Percentiles rank a stretch among this genome's conserved stretches.
Evolutionary conservation across 345 rosid genomes (phyloP).

Genomic region (Kandelia obovata): DNA sequence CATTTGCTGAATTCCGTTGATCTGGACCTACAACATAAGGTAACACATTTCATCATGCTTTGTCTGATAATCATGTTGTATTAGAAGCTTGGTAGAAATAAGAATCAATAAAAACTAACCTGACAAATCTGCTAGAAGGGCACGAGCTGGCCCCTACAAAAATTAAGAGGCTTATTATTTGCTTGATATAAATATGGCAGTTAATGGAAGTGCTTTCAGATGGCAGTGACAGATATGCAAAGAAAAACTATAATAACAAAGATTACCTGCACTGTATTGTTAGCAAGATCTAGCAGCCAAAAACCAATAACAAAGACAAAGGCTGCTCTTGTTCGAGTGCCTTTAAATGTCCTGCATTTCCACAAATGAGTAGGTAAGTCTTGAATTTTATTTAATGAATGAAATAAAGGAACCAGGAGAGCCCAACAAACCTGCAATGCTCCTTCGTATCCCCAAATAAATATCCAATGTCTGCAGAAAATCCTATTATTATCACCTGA

Average conservation of each 20-base stretch:
- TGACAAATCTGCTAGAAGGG: constrained; percentile 88
- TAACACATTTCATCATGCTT: constrained; percentile 13
- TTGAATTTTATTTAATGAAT: background rate
- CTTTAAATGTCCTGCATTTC: constrained; percentile 74
- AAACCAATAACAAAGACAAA: constrained; percentile 82
- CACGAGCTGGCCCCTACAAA: constrained; percentile 96
- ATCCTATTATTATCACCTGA: constrained; percentile 93
- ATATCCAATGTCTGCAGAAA: constrained; percentile 98
- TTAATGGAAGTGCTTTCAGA: background rate
- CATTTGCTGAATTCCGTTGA: constrained; percentile 87
- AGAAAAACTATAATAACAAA: constrained; percentile 1
- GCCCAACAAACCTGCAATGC: constrained; percentile 70
- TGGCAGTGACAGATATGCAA: background rate
- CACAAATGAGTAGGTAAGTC: constrained; percentile 9
- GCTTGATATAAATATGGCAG: background rate
- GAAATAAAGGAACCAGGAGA: constrained; percentile 18
- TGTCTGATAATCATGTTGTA: background rate
- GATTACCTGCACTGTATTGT: constrained; percentile 89
- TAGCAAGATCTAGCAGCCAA: constrained; percentile 98
- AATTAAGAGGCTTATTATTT: constrained; percentile 18
- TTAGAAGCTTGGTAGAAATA: background rate
- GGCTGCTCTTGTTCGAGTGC: constrained; percentile 83
- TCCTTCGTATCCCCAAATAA: constrained; percentile 81
- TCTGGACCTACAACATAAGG: constrained; percentile 63
- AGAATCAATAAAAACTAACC: constrained; percentile 35